Evolutionary conservation across 768 basidiomycete species (phyloP), one percentile per base, ranked within the genome.

Genomic region (Psilocybe subaeruginosa): DNA sequence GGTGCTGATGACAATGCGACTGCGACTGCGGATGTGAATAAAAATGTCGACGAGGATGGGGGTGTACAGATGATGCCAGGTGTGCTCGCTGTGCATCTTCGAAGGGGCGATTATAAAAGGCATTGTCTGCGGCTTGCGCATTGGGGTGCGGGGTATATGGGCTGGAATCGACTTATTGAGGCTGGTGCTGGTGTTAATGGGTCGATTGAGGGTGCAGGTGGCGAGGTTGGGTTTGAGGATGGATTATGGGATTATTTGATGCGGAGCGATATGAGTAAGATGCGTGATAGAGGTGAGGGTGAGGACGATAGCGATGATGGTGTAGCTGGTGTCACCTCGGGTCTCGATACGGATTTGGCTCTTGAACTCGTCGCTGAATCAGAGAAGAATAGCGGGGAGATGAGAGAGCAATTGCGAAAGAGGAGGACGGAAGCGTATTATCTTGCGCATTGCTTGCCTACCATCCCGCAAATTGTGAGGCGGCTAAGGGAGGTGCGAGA

Each of bases 71-170:
- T 12, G 49, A 71, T 45, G 59, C 58, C 72, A 1, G 82, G 80
- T 2, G 74, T 86, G 12, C 67, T 88, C 11, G 86, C 86, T 1
- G 59, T 87, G 7, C 86, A 88, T 55, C 75, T 82, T 45, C 80
- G 86, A 5, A 75, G 85, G 1, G 87, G 87, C 4, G 87, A 88
- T 61, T 88, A 82, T 66, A 77, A 70, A 31, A 74, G 81, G 1
- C 86, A 87, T 64, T 87, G 86, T 62, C 74, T 75, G 1, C 80
- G 82, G 41, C 77, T 87, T 37, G 77, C 79, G 1, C 60, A 69
- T 4, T 83, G 82, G 82, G 68, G 70, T 45, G 64, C 78, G 0
- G 59, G 64, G 0, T 87, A 80, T 67, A 82, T 82, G 74, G 85
- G 85, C 9, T 73, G 85, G 37, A 84, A 83, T 66, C 76, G 78